A percentile compares a stretch with the other conserved stretches of the same genome.
Conservation (phyloP, 140 eudicot genomes). For the Oenanthe javanica region DNA sequence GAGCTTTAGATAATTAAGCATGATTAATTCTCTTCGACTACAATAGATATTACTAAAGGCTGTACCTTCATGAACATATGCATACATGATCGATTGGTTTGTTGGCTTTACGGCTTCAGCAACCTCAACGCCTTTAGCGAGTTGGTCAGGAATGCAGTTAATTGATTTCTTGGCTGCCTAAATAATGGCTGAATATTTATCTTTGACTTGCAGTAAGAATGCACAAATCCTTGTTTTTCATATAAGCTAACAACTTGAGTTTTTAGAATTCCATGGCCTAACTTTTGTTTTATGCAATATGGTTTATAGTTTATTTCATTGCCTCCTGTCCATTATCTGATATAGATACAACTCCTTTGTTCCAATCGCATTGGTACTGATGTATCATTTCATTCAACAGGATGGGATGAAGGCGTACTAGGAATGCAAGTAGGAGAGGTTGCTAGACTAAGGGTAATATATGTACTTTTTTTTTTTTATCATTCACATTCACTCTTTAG, state of each 20-base stretch:
- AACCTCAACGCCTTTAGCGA: neutral
- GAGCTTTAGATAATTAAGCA: neutral
- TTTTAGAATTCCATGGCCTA: neutral
- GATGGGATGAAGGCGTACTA: constrained; percentile 98
- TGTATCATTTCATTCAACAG: constrained; percentile 23
- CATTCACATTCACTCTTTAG: neutral
- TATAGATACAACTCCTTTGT: neutral
- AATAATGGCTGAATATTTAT: neutral
- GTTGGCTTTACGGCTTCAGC: neutral
- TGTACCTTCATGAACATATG: neutral
- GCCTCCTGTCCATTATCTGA: neutral
- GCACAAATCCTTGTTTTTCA: neutral
- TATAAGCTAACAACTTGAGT: neutral
- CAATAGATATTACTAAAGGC: neutral
- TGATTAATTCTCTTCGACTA: neutral
- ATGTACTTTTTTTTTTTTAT: neutral
- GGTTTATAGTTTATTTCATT: neutral
- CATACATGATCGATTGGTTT: neutral
- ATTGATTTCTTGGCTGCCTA: neutral
- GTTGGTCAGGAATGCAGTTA: neutral
- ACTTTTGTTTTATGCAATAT: neutral
- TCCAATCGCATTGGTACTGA: neutral
- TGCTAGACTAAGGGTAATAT: constrained; percentile 63
- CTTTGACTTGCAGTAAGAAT: neutral
- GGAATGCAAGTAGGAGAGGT: constrained; percentile 99